Conservation (phyloP, 768 basidiomycete species). For the Sporobolomyces phaffii region DNA sequence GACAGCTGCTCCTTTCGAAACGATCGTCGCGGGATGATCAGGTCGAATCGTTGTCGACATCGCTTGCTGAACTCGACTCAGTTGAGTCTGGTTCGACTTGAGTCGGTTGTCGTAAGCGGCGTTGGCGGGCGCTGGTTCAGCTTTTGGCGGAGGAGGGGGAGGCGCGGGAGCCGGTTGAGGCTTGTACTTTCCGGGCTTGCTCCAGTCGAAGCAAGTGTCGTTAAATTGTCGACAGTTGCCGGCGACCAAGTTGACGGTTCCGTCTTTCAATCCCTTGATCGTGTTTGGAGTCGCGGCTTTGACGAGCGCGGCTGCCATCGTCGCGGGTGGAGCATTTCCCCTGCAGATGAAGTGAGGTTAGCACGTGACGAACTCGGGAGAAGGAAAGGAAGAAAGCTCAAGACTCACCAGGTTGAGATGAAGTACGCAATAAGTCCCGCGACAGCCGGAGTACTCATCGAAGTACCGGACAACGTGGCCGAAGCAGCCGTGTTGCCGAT, state of each 20-base stretch:
- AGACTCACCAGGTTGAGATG: conserved; percentile 22
- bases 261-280: conserved; percentile 11
- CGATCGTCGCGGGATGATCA: conserved; percentile 1
- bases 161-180: background rate
- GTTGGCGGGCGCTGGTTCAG: background rate
- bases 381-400: background rate
- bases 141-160: background rate
- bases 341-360: background rate
- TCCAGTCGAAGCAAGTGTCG: conserved; percentile 20
- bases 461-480: conserved; percentile 7
- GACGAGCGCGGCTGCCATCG: conserved; percentile 11
- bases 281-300: conserved; percentile 13
- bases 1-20: background rate
- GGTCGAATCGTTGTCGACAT: background rate
- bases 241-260: conserved; percentile 17
- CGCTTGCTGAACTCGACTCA: background rate
- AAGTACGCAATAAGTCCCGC: conserved; percentile 18
- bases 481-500: conserved; percentile 20
- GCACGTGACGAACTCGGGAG: background rate
- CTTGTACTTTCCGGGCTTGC: conserved; percentile 12
- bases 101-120: conserved; percentile 7
- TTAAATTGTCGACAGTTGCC: conserved; percentile 15
- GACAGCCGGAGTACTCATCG: conserved; percentile 12
- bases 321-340: conserved; percentile 10
- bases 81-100: background rate